These are phyloP conservation scores for Ilex paraguariensis DNA, from an alignment of 305 asterid genomes.

Conservation along the genomic window DNA sequence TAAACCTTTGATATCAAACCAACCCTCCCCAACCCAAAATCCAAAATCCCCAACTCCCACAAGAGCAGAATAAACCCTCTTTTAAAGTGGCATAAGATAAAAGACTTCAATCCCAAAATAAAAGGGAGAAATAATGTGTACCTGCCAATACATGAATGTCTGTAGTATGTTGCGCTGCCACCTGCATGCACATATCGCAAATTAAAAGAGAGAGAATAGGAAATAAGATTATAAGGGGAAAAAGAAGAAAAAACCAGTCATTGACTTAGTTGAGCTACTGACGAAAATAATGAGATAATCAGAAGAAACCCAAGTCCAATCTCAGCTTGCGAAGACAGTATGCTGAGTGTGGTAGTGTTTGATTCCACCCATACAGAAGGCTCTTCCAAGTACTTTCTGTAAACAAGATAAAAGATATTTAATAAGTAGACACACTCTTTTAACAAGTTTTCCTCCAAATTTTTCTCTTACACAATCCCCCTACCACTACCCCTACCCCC, in stretches of 20 bases:
- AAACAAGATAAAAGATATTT: slow-evolving; percentile 18
- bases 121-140: slow-evolving; percentile 22
- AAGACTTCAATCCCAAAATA: neutral
- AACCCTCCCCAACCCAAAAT: too few relatives aligned
- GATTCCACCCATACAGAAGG: slow-evolving; percentile 95
- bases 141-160: slow-evolving; percentile 95
- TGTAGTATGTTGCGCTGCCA: slow-evolving; percentile 87
- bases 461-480: neutral
- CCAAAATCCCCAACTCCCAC: too few relatives aligned
- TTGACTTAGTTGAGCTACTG: slow-evolving; percentile 24
- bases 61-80: too few relatives aligned
- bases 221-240: too few relatives aligned
- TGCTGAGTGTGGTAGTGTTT: slow-evolving; percentile 67
- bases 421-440: too few relatives aligned
- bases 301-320: slow-evolving; percentile 83
- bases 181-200: slow-evolving; percentile 39
- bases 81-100: neutral
- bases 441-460: neutral
- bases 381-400: slow-evolving; percentile 94
- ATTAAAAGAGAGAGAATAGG: too few relatives aligned
- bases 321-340: slow-evolving; percentile 78
- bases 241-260: slow-evolving; percentile 7
- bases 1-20: neutral
- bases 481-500: neutral
- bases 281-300: slow-evolving; percentile 68